Percentiles rank a stretch among this genome's conserved stretches.
Conservation (phyloP, 768 basidiomycete species). For the Boletus huronensis region DNA sequence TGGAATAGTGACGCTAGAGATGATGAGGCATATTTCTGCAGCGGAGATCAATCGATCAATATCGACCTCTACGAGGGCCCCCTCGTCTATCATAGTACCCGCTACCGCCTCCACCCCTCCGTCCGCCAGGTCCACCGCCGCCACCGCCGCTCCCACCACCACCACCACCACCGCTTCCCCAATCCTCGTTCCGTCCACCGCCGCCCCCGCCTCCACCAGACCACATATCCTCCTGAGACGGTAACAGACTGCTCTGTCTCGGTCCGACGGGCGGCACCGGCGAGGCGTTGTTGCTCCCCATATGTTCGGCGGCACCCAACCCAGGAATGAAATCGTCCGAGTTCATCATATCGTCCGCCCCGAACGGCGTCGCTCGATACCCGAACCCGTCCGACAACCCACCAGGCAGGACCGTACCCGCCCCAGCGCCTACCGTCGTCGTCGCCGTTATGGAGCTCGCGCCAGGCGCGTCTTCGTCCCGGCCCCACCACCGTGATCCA, state of each 20-base stretch:
- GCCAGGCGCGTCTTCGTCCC: constrained; percentile 39
- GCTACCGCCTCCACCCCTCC: constrained; percentile 31
- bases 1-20: neutral
- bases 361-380: constrained; percentile 25
- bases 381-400: constrained; percentile 20
- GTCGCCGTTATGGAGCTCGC: neutral
- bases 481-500: constrained; percentile 40
- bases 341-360: constrained; percentile 28
- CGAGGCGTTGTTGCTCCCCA: constrained; percentile 6
- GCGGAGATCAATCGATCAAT: constrained; percentile 9
- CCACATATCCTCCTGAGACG: constrained; percentile 53
- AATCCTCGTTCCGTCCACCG: constrained; percentile 35
- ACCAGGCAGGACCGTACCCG: constrained; percentile 18
- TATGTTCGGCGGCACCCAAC: constrained; percentile 41
- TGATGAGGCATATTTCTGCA: neutral
- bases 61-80: constrained; percentile 25
- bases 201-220: constrained; percentile 32
- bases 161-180: constrained; percentile 34
- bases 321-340: constrained; percentile 66
- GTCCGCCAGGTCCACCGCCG: constrained; percentile 13
- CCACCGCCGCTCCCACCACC: constrained; percentile 30
- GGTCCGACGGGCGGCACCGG: constrained; percentile 27
- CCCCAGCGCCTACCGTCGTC: neutral
- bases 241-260: constrained; percentile 36
- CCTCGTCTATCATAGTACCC: constrained; percentile 29